Conservation (phyloP, 2,329 filamentous ascomycete genomes). For the Apiospora hydei region DNA sequence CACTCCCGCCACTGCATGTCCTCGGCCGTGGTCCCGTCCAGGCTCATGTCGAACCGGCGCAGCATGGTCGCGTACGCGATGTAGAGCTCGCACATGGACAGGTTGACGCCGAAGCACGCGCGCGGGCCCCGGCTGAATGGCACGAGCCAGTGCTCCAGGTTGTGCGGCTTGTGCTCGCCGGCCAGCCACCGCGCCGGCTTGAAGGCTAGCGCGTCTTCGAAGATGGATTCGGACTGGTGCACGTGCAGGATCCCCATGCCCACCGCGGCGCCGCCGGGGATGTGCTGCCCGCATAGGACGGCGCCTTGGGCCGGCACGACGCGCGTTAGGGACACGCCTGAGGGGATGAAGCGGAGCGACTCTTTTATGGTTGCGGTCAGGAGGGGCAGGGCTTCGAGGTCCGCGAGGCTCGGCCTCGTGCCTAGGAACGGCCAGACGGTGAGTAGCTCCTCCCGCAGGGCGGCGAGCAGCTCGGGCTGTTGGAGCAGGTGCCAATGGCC, state of each 20-base stretch:
- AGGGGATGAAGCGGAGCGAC: slow-evolving; percentile 21
- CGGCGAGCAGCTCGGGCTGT: background rate
- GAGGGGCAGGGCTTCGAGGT: slow-evolving; percentile 20
- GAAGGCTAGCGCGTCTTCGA: slow-evolving; percentile 17
- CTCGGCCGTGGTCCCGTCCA: slow-evolving; percentile 14
- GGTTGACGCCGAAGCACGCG: slow-evolving; percentile 22
- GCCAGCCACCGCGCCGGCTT: slow-evolving; percentile 23
- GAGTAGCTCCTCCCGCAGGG: background rate
- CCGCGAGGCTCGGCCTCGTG: slow-evolving; percentile 4
- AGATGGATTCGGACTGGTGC: slow-evolving; percentile 18
- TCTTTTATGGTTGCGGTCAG: slow-evolving; percentile 24
- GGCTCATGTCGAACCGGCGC: slow-evolving; percentile 3
- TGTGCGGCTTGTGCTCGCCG: background rate
- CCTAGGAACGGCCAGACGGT: background rate
- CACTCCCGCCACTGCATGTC: slow-evolving; percentile 21
- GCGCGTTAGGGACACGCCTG: slow-evolving; percentile 21
- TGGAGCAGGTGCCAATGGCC: background rate
- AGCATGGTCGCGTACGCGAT: slow-evolving; percentile 14
- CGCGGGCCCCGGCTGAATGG: slow-evolving; percentile 23
- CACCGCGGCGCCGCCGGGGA: slow-evolving; percentile 24
- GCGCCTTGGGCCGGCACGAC: slow-evolving; percentile 15
- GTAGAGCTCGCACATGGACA: slow-evolving; percentile 25
- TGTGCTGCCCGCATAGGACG: background rate
- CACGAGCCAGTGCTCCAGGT: slow-evolving; percentile 21
- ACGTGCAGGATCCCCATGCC: slow-evolving; percentile 23